Evolutionary conservation across 495 filamentous ascomycete genomes (phyloP), one percentile per base, ranked within the genome.

Genomic region (Neohortaea acidophila): DNA sequence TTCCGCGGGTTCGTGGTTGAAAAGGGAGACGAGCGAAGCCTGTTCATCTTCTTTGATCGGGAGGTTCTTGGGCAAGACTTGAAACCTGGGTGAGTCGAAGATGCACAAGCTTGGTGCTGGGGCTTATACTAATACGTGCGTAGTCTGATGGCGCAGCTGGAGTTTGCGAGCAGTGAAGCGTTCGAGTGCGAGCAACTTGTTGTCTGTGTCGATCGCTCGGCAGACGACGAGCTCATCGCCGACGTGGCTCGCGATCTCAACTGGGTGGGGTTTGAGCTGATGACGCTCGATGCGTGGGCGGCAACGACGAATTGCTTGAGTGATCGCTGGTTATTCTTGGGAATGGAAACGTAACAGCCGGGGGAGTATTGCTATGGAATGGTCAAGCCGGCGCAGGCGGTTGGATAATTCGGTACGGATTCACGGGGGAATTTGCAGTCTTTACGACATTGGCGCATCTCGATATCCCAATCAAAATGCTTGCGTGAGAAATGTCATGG

Each of bases 201-300:
- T 25, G 75, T 84, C 48, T 86, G 81, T 56, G 64, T 92, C 32
- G 80, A 82, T 51, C 75, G 84, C 33, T 64, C 59, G 15, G 61
- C 69, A 26, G 25, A 26, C 11, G 64, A 68, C 18, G 60, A 73
- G 33, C 63, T 75, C 29, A 62, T 70, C 36, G 66, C 42, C 33
- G 43, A 74, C 45, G 64, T 91, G 38, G 72, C 77, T 43, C 77
- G 75, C 49, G 82, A 82, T 40, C 69, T 94, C 24, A 79, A 85
- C 48, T 94, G 86, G 86, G 85, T 86, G 47, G 85, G 85, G 21
- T 94, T 93, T 50, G 79, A 76, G 51, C 65, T 84, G 36, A 75
- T 75, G 34, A 85, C 81, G 12, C 63, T 94, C 10, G 72, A 79
- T 39, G 66, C 70, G 31, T 93, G 83, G 80, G 66, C 69, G 32